These are phyloP conservation scores for Suillus placidus DNA, from an alignment of 768 basidiomycete species.

Conservation along the genomic window DNA sequence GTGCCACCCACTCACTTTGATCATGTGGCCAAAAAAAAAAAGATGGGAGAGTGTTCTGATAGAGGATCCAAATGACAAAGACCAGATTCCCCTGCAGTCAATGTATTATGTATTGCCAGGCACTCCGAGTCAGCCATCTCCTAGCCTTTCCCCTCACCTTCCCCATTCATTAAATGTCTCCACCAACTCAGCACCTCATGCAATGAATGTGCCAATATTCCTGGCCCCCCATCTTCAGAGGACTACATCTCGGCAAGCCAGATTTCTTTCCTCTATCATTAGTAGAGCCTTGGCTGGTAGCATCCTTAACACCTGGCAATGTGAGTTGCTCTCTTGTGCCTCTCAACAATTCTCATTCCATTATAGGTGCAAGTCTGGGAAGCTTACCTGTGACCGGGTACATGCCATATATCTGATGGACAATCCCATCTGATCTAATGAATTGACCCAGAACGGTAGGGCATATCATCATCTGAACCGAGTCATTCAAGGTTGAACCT, in stretches of 20 bases:
- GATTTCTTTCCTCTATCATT: slow-evolving; percentile 65
- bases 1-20: slow-evolving; percentile 43
- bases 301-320: slow-evolving; percentile 55
- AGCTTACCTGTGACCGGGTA: too few relatives aligned
- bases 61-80: slow-evolving; percentile 69
- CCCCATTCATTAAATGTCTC: slow-evolving; percentile 58
- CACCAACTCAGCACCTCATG: slow-evolving; percentile 44
- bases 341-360: slow-evolving; percentile 5
- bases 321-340: slow-evolving; percentile 43
- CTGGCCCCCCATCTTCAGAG: slow-evolving; percentile 39
- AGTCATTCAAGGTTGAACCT: too few relatives aligned
- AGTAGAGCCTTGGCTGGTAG: slow-evolving; percentile 75
- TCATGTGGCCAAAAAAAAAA: slow-evolving; percentile 40
- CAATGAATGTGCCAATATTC: slow-evolving; percentile 54
- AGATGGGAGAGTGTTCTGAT: slow-evolving; percentile 63
- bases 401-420: too few relatives aligned
- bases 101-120: slow-evolving; percentile 43
- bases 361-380: slow-evolving; percentile 47
- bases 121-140: slow-evolving; percentile 45
- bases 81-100: slow-evolving; percentile 39
- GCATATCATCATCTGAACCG: too few relatives aligned
- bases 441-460: too few relatives aligned
- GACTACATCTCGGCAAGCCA: slow-evolving; percentile 57
- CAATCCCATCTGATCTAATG: too few relatives aligned
- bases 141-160: slow-evolving; percentile 35